A percentile compares a stretch with the other conserved stretches of the same genome.
These are phyloP conservation scores for Magnusiomyces sp. DNA, from an alignment of 1,139 yeast genomes.

Conservation along the genomic window DNA sequence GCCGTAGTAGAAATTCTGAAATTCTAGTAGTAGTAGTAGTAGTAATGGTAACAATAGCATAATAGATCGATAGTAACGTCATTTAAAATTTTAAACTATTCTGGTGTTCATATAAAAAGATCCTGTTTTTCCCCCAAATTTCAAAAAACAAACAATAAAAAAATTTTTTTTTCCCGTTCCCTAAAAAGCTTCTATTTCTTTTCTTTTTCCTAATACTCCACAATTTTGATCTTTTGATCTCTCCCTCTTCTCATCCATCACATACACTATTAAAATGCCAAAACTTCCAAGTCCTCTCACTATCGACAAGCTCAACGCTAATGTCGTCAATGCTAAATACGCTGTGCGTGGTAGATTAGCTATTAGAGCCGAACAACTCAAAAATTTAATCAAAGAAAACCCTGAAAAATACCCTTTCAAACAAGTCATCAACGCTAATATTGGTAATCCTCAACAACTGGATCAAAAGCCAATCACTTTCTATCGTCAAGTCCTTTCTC, in stretches of 20 bases:
- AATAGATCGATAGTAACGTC: no score
- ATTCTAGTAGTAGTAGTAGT: no score
- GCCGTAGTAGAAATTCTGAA: no score
- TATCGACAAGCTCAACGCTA: constrained; percentile 54
- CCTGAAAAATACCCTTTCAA: constrained; percentile 67
- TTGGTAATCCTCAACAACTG: constrained; percentile 95
- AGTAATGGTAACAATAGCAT: no score
- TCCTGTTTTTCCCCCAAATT: background rate
- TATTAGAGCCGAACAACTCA: constrained; percentile 81
- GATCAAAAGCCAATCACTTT: constrained; percentile 93
- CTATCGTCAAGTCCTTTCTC: constrained; percentile 80
- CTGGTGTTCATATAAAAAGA: no score
- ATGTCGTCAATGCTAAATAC: constrained; percentile 77
- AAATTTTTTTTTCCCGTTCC: background rate
- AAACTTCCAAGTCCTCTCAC: constrained; percentile 14
- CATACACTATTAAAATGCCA: no score
- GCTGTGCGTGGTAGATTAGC: constrained; percentile 95
- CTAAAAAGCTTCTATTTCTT: constrained; percentile 1
- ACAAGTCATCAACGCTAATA: constrained; percentile 77
- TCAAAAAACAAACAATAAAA: background rate
- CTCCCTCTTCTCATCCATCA: no score
- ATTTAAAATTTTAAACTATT: no score
- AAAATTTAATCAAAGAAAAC: constrained; percentile 42
- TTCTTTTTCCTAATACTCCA: background rate
- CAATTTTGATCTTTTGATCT: background rate